Conservation (phyloP, 169 alveolate species). For the Plasmodium knowlesi region DNA sequence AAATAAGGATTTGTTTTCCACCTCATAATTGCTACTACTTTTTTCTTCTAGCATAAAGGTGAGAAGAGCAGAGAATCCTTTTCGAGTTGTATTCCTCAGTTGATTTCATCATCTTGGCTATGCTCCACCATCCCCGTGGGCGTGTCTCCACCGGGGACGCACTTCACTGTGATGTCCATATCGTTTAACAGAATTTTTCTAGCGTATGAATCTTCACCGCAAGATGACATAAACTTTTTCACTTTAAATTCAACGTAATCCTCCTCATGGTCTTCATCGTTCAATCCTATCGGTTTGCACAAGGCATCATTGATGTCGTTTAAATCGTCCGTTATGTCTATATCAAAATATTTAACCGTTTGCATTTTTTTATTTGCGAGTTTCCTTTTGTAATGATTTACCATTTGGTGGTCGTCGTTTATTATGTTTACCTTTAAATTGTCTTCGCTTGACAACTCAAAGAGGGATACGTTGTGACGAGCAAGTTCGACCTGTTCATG, state of each 20-base stretch:
- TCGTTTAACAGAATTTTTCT: slow-evolving; percentile 22
- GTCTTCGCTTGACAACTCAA: slow-evolving; percentile 37
- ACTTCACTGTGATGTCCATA: slow-evolving; percentile 23
- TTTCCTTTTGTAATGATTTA: slow-evolving; percentile 14
- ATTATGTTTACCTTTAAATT: slow-evolving; percentile 45
- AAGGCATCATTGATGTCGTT: slow-evolving; percentile 47
- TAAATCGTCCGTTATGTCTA: slow-evolving; percentile 59
- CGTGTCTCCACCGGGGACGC: background rate
- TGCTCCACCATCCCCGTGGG: background rate
- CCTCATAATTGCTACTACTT: background rate
- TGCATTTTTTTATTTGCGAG: slow-evolving; percentile 21
- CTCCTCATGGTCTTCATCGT: slow-evolving; percentile 4
- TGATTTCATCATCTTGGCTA: background rate
- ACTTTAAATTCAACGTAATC: slow-evolving; percentile 37
- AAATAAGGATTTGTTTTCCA: background rate
- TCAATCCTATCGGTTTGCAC: slow-evolving; percentile 5
- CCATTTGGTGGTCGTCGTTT: slow-evolving; percentile 9
- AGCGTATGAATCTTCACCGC: background rate
- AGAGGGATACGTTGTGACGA: slow-evolving; percentile 6
- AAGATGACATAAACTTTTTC: slow-evolving; percentile 14
- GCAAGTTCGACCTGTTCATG: background rate
- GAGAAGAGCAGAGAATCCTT: background rate
- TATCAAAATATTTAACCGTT: slow-evolving; percentile 59
- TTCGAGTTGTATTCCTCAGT: background rate
- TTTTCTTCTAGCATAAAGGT: background rate